phyloP scores from a whole-genome alignment of 129 eudicot species.

The Lonicera japonica region DNA sequence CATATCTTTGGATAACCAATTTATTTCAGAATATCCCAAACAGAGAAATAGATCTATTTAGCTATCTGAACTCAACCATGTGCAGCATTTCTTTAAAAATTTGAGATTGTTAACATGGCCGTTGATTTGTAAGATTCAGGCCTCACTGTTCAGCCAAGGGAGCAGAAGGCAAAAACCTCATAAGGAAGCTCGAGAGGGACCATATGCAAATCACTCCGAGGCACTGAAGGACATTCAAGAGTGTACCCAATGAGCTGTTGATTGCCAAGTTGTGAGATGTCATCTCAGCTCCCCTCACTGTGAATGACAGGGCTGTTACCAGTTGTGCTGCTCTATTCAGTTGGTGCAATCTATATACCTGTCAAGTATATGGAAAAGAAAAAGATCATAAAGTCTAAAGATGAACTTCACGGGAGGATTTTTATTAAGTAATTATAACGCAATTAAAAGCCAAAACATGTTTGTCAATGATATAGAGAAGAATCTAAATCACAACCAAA shows the following conservation, averaged over 20 bases:
- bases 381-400: background rate
- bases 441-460: background rate
- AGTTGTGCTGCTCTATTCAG: conserved; percentile 94
- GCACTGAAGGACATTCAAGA: conserved; percentile 79
- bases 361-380: conserved; percentile 8
- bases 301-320: conserved; percentile 91
- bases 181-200: conserved; percentile 93
- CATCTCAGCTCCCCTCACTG: conserved; percentile 92
- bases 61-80: background rate
- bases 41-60: background rate
- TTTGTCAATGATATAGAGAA: background rate
- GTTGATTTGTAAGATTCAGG: background rate
- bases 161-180: conserved; percentile 71
- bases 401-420: background rate
- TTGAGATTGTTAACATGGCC: background rate
- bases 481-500: too few relatives aligned
- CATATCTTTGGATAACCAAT: background rate
- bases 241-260: conserved; percentile 70
- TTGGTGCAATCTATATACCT: conserved; percentile 96
- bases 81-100: background rate
- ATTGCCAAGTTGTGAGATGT: conserved; percentile 90
- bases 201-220: conserved; percentile 92
- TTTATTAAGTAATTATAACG: background rate
- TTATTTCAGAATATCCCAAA: background rate
- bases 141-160: conserved; percentile 41